Evolutionary conservation across 495 filamentous ascomycete species (phyloP), one percentile per base, ranked within the genome.

Genomic region (Hypoxylon perforatum): DNA sequence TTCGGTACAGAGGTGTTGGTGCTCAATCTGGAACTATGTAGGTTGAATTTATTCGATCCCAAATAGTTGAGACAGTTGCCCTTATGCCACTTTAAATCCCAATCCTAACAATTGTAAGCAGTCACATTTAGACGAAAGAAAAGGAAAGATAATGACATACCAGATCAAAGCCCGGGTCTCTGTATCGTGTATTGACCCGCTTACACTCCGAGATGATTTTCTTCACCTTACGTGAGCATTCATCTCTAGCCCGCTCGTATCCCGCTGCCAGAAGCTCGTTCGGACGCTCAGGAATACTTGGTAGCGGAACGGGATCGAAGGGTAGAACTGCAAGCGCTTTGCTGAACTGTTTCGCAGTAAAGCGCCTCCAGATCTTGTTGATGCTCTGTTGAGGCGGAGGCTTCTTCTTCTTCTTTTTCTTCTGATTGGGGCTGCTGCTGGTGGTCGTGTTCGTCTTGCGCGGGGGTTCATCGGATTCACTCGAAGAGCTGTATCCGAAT

Each of bases 171-270:
- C 93, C 88, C 9, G 90, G 87, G 77, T 98, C 94, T 12, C 91
- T 86, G 67, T 97, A 98, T 69, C 94, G 94, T 73, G 91, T 91
- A 68, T 98, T 97, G 23, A 96, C 83, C 15, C 91, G 83, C 63
- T 86, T 80, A 75, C 94, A 97, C 76, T 97, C 93, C 65, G 87
- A 88, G 7, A 90, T 88, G 63, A 97, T 97, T 72, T 92, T 92
- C 18, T 87, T 85, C n/a, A 97, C 94, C 54, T 93, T 93, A 28
- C 82, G 81, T 42, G 82, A 80, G 75, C 94, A 98, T 69, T 88
- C 87, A 9, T 82, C 82, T 11, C 80, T 84, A 0, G 92, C 93
- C 65, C 93, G 86, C 66, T 94, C 87, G 61, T 94, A 96, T 1
- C 88, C 89, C 42, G 85, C 84, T 17, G 42, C 68, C 11, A 84